Evolutionary conservation across 306 rosid genomes (phyloP), one percentile per base, ranked within the genome.

Genomic region (Boehmeria nivea): DNA sequence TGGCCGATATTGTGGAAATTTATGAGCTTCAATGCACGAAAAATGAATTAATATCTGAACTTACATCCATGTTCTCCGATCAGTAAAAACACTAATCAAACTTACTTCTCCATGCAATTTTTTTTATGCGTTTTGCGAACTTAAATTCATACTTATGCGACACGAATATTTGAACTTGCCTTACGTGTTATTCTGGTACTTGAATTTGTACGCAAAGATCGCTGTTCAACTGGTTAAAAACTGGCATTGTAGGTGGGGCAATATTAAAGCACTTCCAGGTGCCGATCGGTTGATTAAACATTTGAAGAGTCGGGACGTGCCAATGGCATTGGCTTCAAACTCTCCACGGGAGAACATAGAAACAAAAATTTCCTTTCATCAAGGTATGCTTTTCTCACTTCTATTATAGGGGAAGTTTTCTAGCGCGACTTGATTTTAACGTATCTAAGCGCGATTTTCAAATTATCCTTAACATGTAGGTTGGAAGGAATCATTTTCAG

Each of bases 271-370:
- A 54, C 85, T 84, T 57, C 93, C 95, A 6, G 98, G 98, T 49
- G 93, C 98, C 28, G 69, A 78, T 62, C 81, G 95, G 61, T 58
- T 91, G 75, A 81, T 91, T 54, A 87, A 84, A 57, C 95, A 91
- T 80, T 81, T 91, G 68, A 78, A 46, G 21, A 57, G 63, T 61
- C 88, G 81, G 52, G 69, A 68, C 42, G 89, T 91, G 61, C 84
- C 89, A 37, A 53, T 87, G 84, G 94, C 84, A 24, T 65, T 91
- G 80, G 98, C 95, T 51, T 91, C 98, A 51, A 91, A 91, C 76
- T 84, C 96, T 59, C 78, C 79, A 22, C 76, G 73, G 66, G 80
- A 75, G 61, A 67, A 54, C 79, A 67, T 91, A 66, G 87, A 91
- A 70, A 78, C 85, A 67, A 91, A 91, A 73, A 75, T 91, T 68